Evolutionary conservation across 2,329 filamentous ascomycete genomes (phyloP), one percentile per base, ranked within the genome.

Genomic region (Ramularia endophylla): DNA sequence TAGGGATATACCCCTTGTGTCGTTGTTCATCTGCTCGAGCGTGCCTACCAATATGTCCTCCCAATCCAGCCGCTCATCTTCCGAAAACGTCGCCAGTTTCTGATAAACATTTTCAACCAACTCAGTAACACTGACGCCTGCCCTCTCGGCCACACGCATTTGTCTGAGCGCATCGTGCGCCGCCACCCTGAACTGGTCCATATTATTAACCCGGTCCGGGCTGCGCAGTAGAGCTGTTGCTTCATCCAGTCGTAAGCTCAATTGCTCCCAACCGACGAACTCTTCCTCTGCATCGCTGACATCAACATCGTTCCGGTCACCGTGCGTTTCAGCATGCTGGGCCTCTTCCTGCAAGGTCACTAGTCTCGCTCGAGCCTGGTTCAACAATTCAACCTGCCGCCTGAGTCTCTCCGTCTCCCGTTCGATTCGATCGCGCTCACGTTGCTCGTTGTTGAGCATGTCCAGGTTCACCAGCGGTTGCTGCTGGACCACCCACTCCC

Each of bases 401-500:
- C 44, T 41, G 11, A 59, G 39, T 29, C 38, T 39, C 12, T 52
- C 57, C 13, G 54, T 48, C 15, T 55, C 52, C 8, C 46, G 54
- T 11, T 61, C 52, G 12, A 60, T 57, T 8, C 54, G 44, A 25
- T 61, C 58, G 20, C 52, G 40, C 30, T 57, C 56, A 25, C 54
- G 46, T 25, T 53, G 48, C 8, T 47, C 53, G 27, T 55, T 47
- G 19, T 54, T 52, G 8, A 54, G 28, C 5, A 52, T 46, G 18
- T 59, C 54, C 13, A 60, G 41, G 30, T 94, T 94, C 53, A 92
- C 83, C 50, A 89, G 83, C 4, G 90, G 92, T 60, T 98, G 92
- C 62, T 98, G 92, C 62, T 98, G 92, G 8, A 98, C 88, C 37
- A 98, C 92, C 76, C 95, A 98, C 67, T 98, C 92, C 34, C 94